Conservation (phyloP, 768 basidiomycete genomes). For the Candolleomyces efflorescens region DNA sequence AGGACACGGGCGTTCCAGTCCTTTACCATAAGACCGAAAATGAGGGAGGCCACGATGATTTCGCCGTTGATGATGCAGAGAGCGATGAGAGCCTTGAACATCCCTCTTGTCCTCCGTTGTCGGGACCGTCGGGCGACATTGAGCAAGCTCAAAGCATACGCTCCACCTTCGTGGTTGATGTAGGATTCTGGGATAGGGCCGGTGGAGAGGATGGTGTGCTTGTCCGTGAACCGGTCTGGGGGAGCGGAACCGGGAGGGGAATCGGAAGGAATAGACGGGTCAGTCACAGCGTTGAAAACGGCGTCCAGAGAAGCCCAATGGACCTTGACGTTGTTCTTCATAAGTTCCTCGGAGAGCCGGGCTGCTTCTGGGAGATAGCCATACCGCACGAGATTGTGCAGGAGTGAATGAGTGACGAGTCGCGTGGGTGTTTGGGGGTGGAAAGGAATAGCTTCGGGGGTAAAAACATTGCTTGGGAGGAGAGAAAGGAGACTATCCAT, state of each 20-base stretch:
- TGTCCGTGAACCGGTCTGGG: neutral
- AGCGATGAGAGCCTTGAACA: conserved; percentile 58
- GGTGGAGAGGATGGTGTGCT: conserved; percentile 16
- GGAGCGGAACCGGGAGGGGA: neutral
- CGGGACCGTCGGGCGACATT: conserved; percentile 48
- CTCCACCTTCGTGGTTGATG: conserved; percentile 29
- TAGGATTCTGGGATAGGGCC: conserved; percentile 28
- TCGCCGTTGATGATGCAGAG: conserved; percentile 75
- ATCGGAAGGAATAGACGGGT: conserved; percentile 4
- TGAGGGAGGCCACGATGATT: conserved; percentile 67
- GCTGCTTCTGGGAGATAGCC: conserved; percentile 47
- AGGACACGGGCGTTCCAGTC: conserved; percentile 48
- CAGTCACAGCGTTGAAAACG: conserved; percentile 29
- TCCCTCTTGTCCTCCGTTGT: conserved; percentile 50
- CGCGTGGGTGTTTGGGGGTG: conserved; percentile 50
- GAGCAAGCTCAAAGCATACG: conserved; percentile 51
- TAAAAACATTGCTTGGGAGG: conserved; percentile 6
- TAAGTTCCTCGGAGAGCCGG: conserved; percentile 45
- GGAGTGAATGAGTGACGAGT: conserved; percentile 55
- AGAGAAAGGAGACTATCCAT: conserved; percentile 3
- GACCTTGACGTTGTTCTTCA: conserved; percentile 48
- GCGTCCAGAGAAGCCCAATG: conserved; percentile 46
- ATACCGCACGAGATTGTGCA: conserved; percentile 59
- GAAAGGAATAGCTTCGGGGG: conserved; percentile 28
- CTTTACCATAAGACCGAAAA: conserved; percentile 62